Percentiles rank a stretch among this genome's conserved stretches.
These are phyloP conservation scores for Pythium diclinum DNA, from an alignment of 352 stramenopile species.

Conservation along the genomic window DNA sequence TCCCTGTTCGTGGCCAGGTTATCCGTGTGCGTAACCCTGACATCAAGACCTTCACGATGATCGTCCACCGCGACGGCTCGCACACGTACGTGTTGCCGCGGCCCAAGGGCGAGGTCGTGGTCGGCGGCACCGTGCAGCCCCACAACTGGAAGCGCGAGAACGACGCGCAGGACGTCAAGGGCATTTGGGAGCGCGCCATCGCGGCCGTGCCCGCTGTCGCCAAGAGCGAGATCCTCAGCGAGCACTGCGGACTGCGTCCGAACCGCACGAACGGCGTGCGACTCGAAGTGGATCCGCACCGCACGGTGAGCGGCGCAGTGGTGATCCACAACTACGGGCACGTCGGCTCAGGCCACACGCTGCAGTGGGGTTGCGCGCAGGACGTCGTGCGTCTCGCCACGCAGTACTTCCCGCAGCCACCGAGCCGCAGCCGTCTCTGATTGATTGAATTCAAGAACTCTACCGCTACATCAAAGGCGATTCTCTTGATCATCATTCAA, in stretches of 20 bases:
- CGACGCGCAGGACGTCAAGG: conserved; percentile 39
- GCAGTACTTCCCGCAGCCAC: conserved; percentile 14
- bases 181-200: conserved; percentile 51
- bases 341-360: conserved; percentile 58
- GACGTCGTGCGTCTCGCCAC: conserved; percentile 42
- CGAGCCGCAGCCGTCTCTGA: conserved; percentile 11
- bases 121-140: conserved; percentile 62
- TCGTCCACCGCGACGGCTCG: conserved; percentile 36
- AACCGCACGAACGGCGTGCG: conserved; percentile 38
- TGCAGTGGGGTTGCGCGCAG: conserved; percentile 65
- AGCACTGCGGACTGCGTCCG: conserved; percentile 47
- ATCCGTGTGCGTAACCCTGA: conserved; percentile 36
- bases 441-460: background rate
- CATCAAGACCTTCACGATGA: conserved; percentile 49
- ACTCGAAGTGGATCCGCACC: conserved; percentile 40
- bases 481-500: background rate
- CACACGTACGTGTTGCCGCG: conserved; percentile 75
- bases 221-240: conserved; percentile 37
- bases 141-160: conserved; percentile 50
- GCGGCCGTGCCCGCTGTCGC: conserved; percentile 39
- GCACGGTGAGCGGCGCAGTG: conserved; percentile 32
- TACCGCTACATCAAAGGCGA: background rate
- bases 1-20: conserved; percentile 56
- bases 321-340: conserved; percentile 78
- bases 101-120: conserved; percentile 51